Evolutionary conservation across 345 rosid genomes (phyloP), one percentile per base, ranked within the genome.

Genomic region (Trapa bicornis): DNA sequence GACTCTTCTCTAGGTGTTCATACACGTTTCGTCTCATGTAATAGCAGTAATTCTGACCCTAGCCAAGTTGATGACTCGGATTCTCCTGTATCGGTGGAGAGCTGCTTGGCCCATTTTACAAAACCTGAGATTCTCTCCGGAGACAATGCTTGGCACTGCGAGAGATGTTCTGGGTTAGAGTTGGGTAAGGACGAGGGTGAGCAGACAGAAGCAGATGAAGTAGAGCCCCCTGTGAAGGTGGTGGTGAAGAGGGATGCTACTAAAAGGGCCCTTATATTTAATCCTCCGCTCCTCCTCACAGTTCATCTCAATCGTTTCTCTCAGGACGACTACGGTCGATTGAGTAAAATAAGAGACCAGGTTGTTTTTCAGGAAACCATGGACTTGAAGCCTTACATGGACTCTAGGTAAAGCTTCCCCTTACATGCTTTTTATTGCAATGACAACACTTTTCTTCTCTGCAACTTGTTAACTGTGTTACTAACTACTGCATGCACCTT

Each of bases 101-200:
- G 96, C 61, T 95, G 97, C 74, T 86, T 95, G 81, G 74, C 84
- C 75, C 92, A 85, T 77, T 91, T 87, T 72, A 79, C 87, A 64
- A 86, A 87, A 80, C 86, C 86, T 64, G 99, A 95, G 77, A 79
- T 89, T 75, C 89, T 95, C 68, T 81, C 85, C 15, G 76, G 85
- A 71, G 96, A 91, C 78, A 89, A 95, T 79, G 97, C 98, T 77
- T 95, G 99, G 98, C 77, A 89, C 60, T 95, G 98, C 75, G 96
- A 91, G 75, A 85, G 86, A 68, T 95, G 99, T 77, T 83, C 88
- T 64, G 74, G 78, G 82, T 76, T 61, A 68, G 73, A 32, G 82
- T 75, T 67, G 79, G 74, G 66, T 65, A 81, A 86, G 47, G 29
- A 22, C 29, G 79, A 69, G 47, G 87, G 75, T 4, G 83, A 75